Evolutionary conservation across 192 early-diverging fungal species (phyloP).

Genomic region (Backusella australiensis): DNA sequence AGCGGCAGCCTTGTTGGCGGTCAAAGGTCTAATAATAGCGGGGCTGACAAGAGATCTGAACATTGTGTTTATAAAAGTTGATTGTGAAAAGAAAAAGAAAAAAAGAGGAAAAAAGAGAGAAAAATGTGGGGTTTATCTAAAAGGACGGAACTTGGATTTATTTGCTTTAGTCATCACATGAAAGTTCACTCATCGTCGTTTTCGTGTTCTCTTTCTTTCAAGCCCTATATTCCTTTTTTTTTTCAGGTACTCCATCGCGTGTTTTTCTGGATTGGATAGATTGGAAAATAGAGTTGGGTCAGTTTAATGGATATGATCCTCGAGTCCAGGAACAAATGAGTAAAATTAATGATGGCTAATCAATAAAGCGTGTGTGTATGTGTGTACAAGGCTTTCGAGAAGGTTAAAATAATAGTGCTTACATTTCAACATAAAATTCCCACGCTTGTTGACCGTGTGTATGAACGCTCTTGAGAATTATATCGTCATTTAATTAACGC

Average conservation of each 20-base stretch:
- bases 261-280: neutral
- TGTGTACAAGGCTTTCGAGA: neutral
- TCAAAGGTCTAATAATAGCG: constrained; percentile 29
- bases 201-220: neutral
- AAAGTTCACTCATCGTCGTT: neutral
- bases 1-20: constrained; percentile 16
- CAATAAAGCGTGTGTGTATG: neutral
- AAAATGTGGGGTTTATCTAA: constrained; percentile 5
- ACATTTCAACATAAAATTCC: neutral
- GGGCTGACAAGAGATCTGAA: constrained; percentile 24
- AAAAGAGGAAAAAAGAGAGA: neutral
- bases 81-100: neutral
- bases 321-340: neutral
- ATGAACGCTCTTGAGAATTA: neutral
- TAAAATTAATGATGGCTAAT: neutral
- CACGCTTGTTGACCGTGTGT: neutral
- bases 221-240: neutral
- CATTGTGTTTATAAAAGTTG: constrained; percentile 13
- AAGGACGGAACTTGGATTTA: constrained; percentile 6
- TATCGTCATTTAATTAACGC: neutral
- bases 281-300: neutral
- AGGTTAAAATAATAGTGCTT: neutral
- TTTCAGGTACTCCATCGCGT: neutral
- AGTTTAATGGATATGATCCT: neutral
- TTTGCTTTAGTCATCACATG: constrained; percentile 4